A percentile compares a stretch with the other conserved stretches of the same genome.
phyloP scores from a whole-genome alignment of 345 rosid genomes.

The Psidium friedrichsthalianum region DNA sequence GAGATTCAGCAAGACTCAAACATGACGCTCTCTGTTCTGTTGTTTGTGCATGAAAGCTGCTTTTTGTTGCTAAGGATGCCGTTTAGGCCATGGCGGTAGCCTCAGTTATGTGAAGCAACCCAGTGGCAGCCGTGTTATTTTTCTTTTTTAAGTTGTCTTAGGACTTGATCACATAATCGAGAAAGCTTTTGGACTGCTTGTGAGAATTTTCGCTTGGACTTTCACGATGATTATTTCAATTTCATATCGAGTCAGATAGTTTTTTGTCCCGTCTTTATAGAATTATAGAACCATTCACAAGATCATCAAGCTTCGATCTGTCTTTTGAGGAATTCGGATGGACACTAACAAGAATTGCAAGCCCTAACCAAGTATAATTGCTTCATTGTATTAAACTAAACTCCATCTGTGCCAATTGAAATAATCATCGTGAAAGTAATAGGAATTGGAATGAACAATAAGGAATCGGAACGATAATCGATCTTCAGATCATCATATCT shows the following conservation, averaged over 20 bases:
- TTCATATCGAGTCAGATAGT: no score
- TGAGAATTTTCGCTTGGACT: neutral
- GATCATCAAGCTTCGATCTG: neutral
- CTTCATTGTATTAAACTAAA: neutral
- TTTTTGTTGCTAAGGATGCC: neutral
- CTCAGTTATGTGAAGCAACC: neutral
- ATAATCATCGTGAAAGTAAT: fast-evolving
- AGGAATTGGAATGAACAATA: neutral
- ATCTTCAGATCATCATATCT: no score
- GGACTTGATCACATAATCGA: neutral
- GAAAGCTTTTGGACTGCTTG: neutral
- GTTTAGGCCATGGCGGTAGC: neutral
- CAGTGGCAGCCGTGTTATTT: neutral
- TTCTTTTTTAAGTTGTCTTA: neutral
- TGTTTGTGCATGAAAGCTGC: neutral
- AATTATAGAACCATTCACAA: neutral
- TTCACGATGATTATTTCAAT: neutral
- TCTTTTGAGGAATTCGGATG: neutral
- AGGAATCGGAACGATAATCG: no score
- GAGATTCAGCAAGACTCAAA: neutral
- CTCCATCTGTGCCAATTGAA: neutral
- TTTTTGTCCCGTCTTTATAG: no score
- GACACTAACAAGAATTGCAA: neutral
- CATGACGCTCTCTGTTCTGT: neutral
- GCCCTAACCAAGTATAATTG: neutral